Evolutionary conservation across 31 red algal species (phyloP), one percentile per base, ranked within the genome.

Genomic region (Asparagopsis taxiformis): DNA sequence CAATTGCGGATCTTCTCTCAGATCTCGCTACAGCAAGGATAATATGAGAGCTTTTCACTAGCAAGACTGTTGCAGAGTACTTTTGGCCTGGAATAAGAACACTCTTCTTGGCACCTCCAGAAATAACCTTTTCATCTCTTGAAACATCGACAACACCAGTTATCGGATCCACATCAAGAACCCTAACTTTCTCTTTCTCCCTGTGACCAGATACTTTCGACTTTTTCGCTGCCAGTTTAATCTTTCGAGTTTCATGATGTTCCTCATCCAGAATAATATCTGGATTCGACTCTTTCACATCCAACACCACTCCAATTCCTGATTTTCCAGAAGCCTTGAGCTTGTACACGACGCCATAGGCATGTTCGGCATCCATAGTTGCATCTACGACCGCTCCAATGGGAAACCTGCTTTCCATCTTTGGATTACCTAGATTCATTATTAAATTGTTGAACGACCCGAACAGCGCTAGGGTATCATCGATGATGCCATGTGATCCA

Each of bases 121-220:
- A 59, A 34, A 91, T 53, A 11, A 91, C 38, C 11, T 60, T 51
- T n/a, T 51, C 50, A 53, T 80, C 70, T 39, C 51, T 26, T 17
- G 87, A 76, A 11, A 91, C 33, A 59, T 91, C 87, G 36, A 91
- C 70, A 52, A 91, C 87, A 32, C 70, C 87, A 3, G 75, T 65
- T 31, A 82, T 35, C 9, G 76, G 76, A 48, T 91, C 87, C 17
- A 76, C 71, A 49, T 91, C 87, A 3, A 91, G 71, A 28, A 91
- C 70, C 24, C 69, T 37, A 30, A 77, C 63, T 10, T 24, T 70
- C 29, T 75, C 44, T 38, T 62, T 48, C 22, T 71, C 24, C 3
- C n/a, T n/a, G 31, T 15, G 22, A 38, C 11, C 6, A 15, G 35
- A 9, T 34, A 8, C 22, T 51, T 50, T 78, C 15, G 9, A 7